These are phyloP conservation scores for Trypanosoma cruzi DNA, from an alignment of 208 protist genomes.

Conservation along the genomic window DNA sequence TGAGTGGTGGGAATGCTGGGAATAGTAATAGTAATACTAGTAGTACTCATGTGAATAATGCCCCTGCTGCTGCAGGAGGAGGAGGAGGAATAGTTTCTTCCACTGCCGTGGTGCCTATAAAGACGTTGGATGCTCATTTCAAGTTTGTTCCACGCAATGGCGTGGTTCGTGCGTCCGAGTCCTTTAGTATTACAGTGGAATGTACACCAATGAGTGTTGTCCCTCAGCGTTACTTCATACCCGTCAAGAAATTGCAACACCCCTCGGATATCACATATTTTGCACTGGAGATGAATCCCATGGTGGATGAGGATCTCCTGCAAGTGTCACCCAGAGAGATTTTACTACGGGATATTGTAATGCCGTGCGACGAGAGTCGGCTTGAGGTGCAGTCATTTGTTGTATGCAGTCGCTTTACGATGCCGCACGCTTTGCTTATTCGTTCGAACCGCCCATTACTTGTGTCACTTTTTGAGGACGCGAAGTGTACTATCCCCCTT, in stretches of 20 bases:
- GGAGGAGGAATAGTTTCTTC: not conserved
- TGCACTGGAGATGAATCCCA: slow-evolving; percentile 78
- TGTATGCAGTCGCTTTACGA: slow-evolving; percentile 61
- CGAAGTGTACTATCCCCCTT: slow-evolving; percentile 64
- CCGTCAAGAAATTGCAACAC: slow-evolving; percentile 80
- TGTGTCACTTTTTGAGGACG: slow-evolving; percentile 75
- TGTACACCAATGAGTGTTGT: slow-evolving; percentile 75
- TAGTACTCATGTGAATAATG: slow-evolving; percentile 7
- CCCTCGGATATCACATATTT: slow-evolving; percentile 67
- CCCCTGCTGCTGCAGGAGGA: not conserved
- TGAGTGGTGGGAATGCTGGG: not conserved
- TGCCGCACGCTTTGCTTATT: slow-evolving; percentile 67
- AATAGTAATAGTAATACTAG: slow-evolving; percentile 7
- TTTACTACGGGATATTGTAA: slow-evolving; percentile 64
- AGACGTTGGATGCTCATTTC: slow-evolving; percentile 70
- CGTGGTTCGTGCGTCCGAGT: slow-evolving; percentile 36
- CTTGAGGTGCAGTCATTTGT: slow-evolving; percentile 68
- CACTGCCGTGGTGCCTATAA: slow-evolving; percentile 22
- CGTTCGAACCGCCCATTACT: slow-evolving; percentile 79
- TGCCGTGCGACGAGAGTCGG: slow-evolving; percentile 53
- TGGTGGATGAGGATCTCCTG: slow-evolving; percentile 62
- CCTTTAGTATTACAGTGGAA: slow-evolving; percentile 72
- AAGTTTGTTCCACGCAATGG: slow-evolving; percentile 82
- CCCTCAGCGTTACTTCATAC: slow-evolving; percentile 85
- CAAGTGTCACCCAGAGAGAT: slow-evolving; percentile 63